Evolutionary conservation across 345 rosid genomes (phyloP).

Genomic region (Aquilaria sinensis): DNA sequence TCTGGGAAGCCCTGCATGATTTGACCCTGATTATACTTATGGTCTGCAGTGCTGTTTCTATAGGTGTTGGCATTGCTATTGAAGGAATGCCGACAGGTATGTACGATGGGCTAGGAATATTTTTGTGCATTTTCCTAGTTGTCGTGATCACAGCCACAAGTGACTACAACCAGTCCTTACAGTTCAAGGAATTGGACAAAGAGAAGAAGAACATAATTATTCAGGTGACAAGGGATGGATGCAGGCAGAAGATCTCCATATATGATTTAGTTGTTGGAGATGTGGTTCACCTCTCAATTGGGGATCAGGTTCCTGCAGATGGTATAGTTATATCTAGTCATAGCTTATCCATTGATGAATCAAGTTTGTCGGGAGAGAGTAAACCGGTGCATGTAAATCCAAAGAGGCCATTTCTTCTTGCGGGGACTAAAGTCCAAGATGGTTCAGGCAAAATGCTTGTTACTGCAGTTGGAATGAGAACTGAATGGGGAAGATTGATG

Average conservation of each 20-base stretch:
- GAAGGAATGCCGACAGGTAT: conserved; percentile 46
- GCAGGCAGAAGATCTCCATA: conserved; percentile 18
- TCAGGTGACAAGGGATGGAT: conserved; percentile 31
- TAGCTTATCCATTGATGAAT: conserved; percentile 43
- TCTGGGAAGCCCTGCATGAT: conserved; percentile 47
- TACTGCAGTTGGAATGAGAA: conserved; percentile 70
- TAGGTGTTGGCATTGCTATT: conserved; percentile 25
- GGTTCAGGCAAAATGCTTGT: conserved; percentile 66
- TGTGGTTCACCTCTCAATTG: conserved; percentile 26
- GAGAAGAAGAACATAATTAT: conserved; percentile 25
- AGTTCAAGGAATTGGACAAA: conserved; percentile 28
- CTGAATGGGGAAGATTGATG: conserved; percentile 74
- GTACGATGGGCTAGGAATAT: conserved; percentile 39
- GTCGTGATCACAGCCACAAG: conserved; percentile 27
- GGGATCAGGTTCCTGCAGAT: conserved; percentile 36
- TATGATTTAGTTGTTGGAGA: conserved; percentile 39
- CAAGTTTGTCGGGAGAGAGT: conserved; percentile 52
- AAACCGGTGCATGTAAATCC: conserved; percentile 25
- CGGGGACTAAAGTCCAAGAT: conserved; percentile 56
- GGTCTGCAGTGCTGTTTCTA: conserved; percentile 31
- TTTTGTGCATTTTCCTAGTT: conserved; percentile 24
- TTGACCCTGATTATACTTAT: conserved; percentile 42
- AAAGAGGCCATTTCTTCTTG: conserved; percentile 38
- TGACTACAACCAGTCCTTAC: conserved; percentile 29
- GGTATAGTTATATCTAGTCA: conserved; percentile 36